phyloP scores from a whole-genome alignment of 2,329 filamentous ascomycete genomes.

The Neonectria ditissima region DNA sequence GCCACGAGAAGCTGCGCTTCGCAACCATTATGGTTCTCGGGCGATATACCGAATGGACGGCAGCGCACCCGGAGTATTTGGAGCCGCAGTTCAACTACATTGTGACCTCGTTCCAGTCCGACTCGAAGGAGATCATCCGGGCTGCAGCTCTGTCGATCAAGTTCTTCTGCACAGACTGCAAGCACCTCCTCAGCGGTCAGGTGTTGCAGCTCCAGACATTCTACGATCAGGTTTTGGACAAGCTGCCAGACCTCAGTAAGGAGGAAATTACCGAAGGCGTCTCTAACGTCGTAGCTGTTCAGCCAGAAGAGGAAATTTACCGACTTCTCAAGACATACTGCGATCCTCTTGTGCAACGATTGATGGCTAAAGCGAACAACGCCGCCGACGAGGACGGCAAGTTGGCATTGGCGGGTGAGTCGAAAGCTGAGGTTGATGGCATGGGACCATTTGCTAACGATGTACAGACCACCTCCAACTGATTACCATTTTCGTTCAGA shows the following conservation, averaged over 20 bases:
- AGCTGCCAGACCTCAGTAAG: slow-evolving; percentile 85
- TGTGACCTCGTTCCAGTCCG: slow-evolving; percentile 89
- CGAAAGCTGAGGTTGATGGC: background rate
- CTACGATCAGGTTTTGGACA: slow-evolving; percentile 90
- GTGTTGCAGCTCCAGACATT: slow-evolving; percentile 90
- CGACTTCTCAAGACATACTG: slow-evolving; percentile 91
- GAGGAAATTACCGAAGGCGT: slow-evolving; percentile 98
- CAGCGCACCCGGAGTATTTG: slow-evolving; percentile 90
- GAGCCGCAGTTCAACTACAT: slow-evolving; percentile 96
- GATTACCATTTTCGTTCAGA: slow-evolving; percentile 89
- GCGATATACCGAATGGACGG: slow-evolving; percentile 97
- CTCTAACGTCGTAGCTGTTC: slow-evolving; percentile 88
- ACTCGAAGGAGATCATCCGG: slow-evolving; percentile 89
- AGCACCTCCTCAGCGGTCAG: slow-evolving; percentile 83
- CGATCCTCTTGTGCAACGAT: slow-evolving; percentile 85
- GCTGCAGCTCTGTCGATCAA: slow-evolving; percentile 95
- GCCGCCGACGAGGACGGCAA: slow-evolving; percentile 87
- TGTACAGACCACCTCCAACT: slow-evolving; percentile 84
- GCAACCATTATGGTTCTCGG: slow-evolving; percentile 98
- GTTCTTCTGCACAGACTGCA: slow-evolving; percentile 97
- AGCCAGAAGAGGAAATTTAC: slow-evolving; percentile 84
- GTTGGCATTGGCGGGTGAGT: slow-evolving; percentile 82
- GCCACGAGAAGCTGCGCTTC: slow-evolving; percentile 98
- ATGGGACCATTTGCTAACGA: slow-evolving; percentile 33
- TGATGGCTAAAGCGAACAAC: slow-evolving; percentile 88